Evolutionary conservation across 1,284 basidiomycete species (phyloP), one percentile per base, ranked within the genome.

Genomic region (Cutaneotrichosporon spelunceum): DNA sequence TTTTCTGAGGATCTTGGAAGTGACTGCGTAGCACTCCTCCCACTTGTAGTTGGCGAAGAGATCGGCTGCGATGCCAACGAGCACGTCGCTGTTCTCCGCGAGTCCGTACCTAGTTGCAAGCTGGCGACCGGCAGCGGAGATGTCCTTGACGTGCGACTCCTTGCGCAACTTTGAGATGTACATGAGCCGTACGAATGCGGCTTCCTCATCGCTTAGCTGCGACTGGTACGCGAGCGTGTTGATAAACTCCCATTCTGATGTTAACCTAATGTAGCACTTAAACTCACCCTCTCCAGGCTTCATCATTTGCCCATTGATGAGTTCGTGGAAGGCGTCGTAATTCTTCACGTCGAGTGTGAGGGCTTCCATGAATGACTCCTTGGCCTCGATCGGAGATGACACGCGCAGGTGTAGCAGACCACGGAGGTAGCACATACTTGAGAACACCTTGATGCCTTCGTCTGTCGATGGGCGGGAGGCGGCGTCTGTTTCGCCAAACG

Each of bases 301-400:
- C 88, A 97, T 90, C 91, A 96, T 93, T 74, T 94, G 90, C 2
- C 93, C 90, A 45, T 87, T 88, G 23, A 98, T 83, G 7, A 99
- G 84, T 65, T 94, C 89, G 59, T 90, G 86, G 71, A 97, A 99
- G 1, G 93, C 89, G 68, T 99, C 96, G 73, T 93, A 99, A 76
- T 95, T 98, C 78, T 97, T 97, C 27, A 99, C 91, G 71, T 99
- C 96, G 14, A 98, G 82, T 0, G 88, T 85, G 16, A 99, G 83
- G 1, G 96, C 94, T 69, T 97, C 93, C 86, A 98, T 89, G 74
- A 98, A 97, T 66, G 88, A 90, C 60, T 91, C 84, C 72, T 95
- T 95, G 0, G 96, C 96, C 65, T 90, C 85, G 49, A 91, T 88
- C 14, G 88, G 86, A 8, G 93, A 88, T 67, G 93, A 94, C 13